Evolutionary conservation across 78 protist species (phyloP).

Genomic region (Dictyostelium discoideum): DNA sequence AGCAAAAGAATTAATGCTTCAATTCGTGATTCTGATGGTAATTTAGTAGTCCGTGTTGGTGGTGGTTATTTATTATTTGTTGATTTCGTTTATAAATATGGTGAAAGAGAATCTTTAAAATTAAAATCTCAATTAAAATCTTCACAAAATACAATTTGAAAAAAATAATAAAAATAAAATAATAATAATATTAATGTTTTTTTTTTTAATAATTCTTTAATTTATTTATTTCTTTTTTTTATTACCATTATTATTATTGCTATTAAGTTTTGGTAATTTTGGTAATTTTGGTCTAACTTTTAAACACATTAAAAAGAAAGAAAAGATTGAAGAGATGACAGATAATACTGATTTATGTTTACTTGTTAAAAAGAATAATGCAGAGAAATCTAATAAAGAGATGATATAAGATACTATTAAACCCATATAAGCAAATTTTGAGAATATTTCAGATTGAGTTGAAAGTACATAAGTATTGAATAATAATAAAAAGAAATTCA

Average conservation of each 20-base stretch:
- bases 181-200: too few relatives aligned
- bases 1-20: slow-evolving; percentile 16
- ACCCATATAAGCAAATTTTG: neutral
- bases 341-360: neutral
- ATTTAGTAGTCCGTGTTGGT: slow-evolving; percentile 46
- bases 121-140: neutral
- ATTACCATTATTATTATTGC: neutral
- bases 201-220: neutral
- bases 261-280: neutral
- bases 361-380: neutral
- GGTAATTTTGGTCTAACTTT: neutral
- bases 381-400: neutral
- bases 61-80: slow-evolving; percentile 31
- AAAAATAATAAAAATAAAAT: neutral
- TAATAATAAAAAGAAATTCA: neutral
- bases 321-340: neutral
- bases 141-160: neutral
- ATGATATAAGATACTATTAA: neutral
- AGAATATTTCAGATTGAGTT: neutral
- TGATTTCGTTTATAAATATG: slow-evolving; percentile 33
- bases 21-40: neutral
- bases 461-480: neutral
- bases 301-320: neutral
- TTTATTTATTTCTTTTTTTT: neutral
- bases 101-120: slow-evolving; percentile 19